Base-by-base conservation (phyloP, 768 basidiomycete species). In the Tricholoma sp. region DNA sequence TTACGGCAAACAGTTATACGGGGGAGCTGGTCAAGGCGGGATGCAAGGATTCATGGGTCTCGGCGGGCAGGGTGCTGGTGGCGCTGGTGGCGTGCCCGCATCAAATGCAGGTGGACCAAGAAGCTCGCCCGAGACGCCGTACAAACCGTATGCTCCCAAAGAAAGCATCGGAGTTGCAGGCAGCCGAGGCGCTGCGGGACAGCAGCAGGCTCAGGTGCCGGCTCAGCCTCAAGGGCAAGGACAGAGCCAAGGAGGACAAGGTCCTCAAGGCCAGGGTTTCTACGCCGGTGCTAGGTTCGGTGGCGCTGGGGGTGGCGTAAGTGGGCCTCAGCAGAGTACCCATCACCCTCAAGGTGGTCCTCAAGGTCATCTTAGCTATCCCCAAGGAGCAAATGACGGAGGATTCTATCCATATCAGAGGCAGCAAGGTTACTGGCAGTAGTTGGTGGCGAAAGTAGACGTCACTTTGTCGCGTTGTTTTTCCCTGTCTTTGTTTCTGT, bases 41-140 rank as follows among this genome's bases (percentile, higher is more conserved):
- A 85, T 84, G 71, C 87, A 88, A 66, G 83, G 83, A 47, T 88
- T 88, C 66, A 85, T 88, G 79, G 83, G 84, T 18, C 79, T 86
- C 14, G 78, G 83, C 21, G 72, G 73, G 27, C 78, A 79, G 55
- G 76, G 80, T 56, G 70, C 69, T 0, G 69, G 71, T 0, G 71
- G 75, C 47, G 67, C 74, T 45, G 69, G 69, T 14, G 74, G 69
- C 0, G 64, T 65, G 16, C 72, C 75, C 60, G 69, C 78, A 0
- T 67, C 74, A 18, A 73, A 70, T 58, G 67, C 78, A 19, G 74
- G 78, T 35, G 84, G 80, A 4, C 80, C 80, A 10, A 72, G 79
- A 12, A 75, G 77, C 12, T 89, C 88, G 5, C 88, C 89, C 1
- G 89, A 91, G 70, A 73, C 83, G 7, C 73, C 86, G 14, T 91